Conservation (phyloP, 805 yeast species). For the Metschnikowia kunwiensis region DNA sequence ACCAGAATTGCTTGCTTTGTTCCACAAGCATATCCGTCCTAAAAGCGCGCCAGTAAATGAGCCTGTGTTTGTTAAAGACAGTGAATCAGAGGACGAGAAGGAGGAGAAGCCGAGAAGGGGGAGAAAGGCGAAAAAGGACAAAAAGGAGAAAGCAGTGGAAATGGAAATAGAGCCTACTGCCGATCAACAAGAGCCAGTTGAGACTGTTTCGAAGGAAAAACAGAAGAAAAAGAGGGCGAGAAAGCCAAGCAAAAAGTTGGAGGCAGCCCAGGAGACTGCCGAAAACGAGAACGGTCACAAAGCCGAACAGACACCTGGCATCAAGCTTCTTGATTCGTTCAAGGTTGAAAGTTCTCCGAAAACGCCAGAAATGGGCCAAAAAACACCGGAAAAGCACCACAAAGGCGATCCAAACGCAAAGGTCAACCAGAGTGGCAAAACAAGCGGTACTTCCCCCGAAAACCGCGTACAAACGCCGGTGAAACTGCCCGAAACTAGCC, state of each 20-base stretch:
- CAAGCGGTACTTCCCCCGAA: no score
- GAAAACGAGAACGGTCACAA: no score
- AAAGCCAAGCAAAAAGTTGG: slow-evolving; percentile 4
- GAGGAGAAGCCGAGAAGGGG: slow-evolving; percentile 2
- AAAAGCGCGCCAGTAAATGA: slow-evolving; percentile 41
- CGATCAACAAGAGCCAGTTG: no score
- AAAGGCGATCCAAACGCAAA: no score
- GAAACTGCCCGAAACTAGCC: background rate
- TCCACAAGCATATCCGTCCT: slow-evolving; percentile 45
- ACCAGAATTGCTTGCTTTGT: slow-evolving; percentile 58
- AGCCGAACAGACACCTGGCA: slow-evolving; percentile 5
- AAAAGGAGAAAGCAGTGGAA: no score
- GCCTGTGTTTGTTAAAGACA: background rate
- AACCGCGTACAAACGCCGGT: no score
- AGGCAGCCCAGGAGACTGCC: background rate
- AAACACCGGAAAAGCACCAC: no score
- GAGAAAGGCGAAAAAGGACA: slow-evolving; percentile 5
- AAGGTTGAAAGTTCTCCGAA: no score
- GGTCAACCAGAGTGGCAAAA: no score
- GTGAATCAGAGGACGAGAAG: background rate
- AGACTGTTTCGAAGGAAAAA: no score
- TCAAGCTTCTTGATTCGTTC: background rate
- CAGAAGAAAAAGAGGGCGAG: slow-evolving; percentile 8
- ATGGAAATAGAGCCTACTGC: no score
- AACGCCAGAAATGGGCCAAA: background rate